These are phyloP conservation scores for Rhinocladiella mackenziei DNA, from an alignment of 2,329 filamentous ascomycete species.

Conservation along the genomic window DNA sequence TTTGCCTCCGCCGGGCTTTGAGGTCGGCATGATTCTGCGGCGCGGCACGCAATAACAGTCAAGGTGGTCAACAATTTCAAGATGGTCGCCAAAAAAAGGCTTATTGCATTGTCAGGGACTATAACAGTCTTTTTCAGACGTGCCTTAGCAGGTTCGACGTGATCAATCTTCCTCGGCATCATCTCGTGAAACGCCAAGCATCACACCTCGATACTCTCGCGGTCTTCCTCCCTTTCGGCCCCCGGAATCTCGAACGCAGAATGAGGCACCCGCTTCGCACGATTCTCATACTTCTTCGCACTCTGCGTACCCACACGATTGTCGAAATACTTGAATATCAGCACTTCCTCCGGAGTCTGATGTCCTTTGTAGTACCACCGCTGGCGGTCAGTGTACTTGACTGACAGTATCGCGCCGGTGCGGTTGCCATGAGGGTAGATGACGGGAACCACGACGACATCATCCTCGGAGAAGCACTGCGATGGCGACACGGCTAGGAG, in stretches of 20 bases:
- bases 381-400: conserved; percentile 4
- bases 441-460: conserved; percentile 2
- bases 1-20: conserved; percentile 33
- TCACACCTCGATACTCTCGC: conserved; percentile 5
- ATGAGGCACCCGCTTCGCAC: conserved; percentile 4
- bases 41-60: not conserved
- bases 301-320: conserved; percentile 1
- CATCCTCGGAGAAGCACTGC: conserved; percentile 3
- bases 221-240: conserved; percentile 1
- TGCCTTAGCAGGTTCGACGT: not conserved
- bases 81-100: not conserved
- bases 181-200: conserved; percentile 3
- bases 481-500: conserved; percentile 2
- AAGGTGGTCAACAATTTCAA: too few relatives aligned
- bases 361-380: conserved; percentile 4
- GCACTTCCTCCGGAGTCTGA: conserved; percentile 1
- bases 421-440: conserved; percentile 4
- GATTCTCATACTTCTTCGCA: conserved; percentile 3
- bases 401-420: not conserved
- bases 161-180: conserved; percentile 3
- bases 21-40: conserved; percentile 3
- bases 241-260: conserved; percentile 1
- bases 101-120: conserved; percentile 1
- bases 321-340: conserved; percentile 4
- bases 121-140: not conserved